A percentile compares a stretch with the other conserved stretches of the same genome.
These are phyloP conservation scores for Neonectria magnoliae DNA, from an alignment of 2,329 filamentous ascomycete species.

Conservation along the genomic window DNA sequence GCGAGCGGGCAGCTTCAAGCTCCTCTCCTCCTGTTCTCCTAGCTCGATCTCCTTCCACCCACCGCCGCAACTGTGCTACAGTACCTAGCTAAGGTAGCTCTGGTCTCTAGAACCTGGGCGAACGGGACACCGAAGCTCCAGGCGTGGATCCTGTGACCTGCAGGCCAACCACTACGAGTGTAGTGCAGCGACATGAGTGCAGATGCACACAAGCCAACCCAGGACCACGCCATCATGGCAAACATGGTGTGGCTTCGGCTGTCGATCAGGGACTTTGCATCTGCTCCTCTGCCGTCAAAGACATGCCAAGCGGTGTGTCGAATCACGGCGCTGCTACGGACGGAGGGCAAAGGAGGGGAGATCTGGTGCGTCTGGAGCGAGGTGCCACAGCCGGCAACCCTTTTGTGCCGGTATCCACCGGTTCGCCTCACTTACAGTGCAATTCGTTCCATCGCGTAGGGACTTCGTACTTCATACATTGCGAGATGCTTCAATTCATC, in stretches of 20 bases:
- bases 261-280: slow-evolving; percentile 41
- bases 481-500: not conserved
- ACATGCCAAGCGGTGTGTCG: slow-evolving; percentile 35
- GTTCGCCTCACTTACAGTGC: slow-evolving; percentile 21
- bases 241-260: slow-evolving; percentile 16
- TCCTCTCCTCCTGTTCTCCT: slow-evolving; percentile 20
- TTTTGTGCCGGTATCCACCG: slow-evolving; percentile 7
- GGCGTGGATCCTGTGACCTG: slow-evolving; percentile 20
- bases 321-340: slow-evolving; percentile 11
- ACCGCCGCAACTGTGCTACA: slow-evolving; percentile 23
- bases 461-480: not conserved
- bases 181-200: not conserved
- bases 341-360: no score
- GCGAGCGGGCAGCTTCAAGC: slow-evolving; percentile 9
- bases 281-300: slow-evolving; percentile 19
- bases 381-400: not conserved
- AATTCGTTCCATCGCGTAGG: not conserved
- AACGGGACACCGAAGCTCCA: not conserved
- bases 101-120: slow-evolving; percentile 4
- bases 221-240: slow-evolving; percentile 20
- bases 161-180: slow-evolving; percentile 21
- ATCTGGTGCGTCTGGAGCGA: no score
- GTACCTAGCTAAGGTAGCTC: not conserved
- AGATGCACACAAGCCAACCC: slow-evolving; percentile 20
- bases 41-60: slow-evolving; percentile 33